Base-by-base conservation (phyloP, 495 filamentous ascomycete species). In the Penicillium maclennaniae region DNA sequence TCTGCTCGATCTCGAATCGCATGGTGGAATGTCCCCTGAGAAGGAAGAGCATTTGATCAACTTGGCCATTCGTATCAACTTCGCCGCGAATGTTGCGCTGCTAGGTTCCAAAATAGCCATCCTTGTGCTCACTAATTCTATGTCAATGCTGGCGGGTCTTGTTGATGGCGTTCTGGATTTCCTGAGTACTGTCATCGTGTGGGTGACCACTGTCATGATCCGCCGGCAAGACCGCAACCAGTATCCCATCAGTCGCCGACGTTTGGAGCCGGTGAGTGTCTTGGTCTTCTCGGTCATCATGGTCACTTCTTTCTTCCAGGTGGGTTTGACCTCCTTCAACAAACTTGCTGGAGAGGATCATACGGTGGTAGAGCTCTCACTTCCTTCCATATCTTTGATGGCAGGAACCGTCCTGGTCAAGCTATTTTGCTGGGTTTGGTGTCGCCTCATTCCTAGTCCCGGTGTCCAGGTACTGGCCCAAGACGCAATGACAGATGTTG, bases 151-250 rank as follows among this genome's bases (percentile, higher is more conserved):
- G 12, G 92, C 92, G 15, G 88, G 85, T 59, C 78, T 97, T 50
- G 92, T 97, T 1, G 92, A 97, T 61, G 91, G 88, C 3, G 83
- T 87, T 0, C 78, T 97, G 14, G 92, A 97, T 61, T 95, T 95
- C 60, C 73, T 97, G 38, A 87, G 82, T 36, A 97, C 91, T 0
- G 84, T 81, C 36, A 96, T 97, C 43, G 84, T 96, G 39, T 92
- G 88, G 88, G 79, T 83, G 5, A 92, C 89, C 0, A 89, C 88
- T 0, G 75, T 71, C 47, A 74, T 93, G 49, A 92, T 93, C 55
- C 80, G 79, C 43, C 79, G 79, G 39, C 83, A 86, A 49, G 89
- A 96, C 58, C 83, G 83, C 46, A 89, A 91, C 58, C 74, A 78
- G n/a, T 96, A 92, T 63, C 92, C 92, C 0, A 83, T 95, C 25